phyloP scores from a whole-genome alignment of 163 green algal species.

The Coccomyxa subellipsoidea region DNA sequence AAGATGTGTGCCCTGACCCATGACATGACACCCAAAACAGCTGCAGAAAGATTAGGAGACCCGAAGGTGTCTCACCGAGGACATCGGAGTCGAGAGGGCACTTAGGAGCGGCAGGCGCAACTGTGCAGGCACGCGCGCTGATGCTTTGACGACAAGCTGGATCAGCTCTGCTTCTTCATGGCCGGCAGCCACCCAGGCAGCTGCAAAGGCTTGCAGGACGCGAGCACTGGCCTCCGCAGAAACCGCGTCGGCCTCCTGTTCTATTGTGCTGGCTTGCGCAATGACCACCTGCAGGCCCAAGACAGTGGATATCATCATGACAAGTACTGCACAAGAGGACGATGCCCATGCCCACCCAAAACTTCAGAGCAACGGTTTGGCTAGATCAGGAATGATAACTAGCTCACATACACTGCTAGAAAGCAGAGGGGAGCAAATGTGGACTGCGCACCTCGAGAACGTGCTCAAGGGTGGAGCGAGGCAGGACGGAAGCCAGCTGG shows the following conservation, averaged over 20 bases:
- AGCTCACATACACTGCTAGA: neutral
- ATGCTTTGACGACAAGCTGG: neutral
- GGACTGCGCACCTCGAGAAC: neutral
- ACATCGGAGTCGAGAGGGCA: neutral
- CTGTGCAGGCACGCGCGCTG: neutral
- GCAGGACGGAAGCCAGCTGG: slow-evolving; percentile 14
- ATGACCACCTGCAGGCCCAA: neutral
- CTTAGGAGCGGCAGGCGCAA: neutral
- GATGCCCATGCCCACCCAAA: too few species aligned
- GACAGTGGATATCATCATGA: neutral
- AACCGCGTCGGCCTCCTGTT: neutral
- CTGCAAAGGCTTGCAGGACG: neutral
- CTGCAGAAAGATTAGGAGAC: too few species aligned
- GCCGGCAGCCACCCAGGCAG: neutral
- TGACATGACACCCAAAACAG: too few species aligned
- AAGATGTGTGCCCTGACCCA: too few species aligned
- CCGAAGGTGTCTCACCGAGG: neutral
- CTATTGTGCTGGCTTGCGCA: neutral
- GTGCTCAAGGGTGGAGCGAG: neutral
- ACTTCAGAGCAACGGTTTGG: too few species aligned
- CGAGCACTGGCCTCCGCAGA: neutral
- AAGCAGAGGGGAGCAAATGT: neutral
- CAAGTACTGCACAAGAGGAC: neutral
- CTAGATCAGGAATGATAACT: too few species aligned
- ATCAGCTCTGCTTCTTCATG: neutral